Base-by-base conservation (phyloP, 2,329 filamentous ascomycete species). In the Alternaria sp. region DNA sequence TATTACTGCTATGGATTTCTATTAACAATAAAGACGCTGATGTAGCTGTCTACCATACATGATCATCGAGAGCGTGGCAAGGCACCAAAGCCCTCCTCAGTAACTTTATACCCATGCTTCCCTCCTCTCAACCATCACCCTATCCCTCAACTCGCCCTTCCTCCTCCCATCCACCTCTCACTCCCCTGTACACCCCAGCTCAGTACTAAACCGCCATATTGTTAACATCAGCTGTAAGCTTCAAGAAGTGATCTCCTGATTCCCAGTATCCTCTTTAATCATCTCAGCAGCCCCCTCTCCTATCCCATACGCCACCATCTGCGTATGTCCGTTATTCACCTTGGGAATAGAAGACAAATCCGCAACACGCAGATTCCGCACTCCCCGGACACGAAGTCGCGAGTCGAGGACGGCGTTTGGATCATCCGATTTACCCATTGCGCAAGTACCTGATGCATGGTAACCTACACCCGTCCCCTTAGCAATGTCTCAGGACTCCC, bases 391-490 rank as follows among this genome's bases (percentile, higher is more conserved):
- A 1, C 74, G 61, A n/a, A 74, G 70, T 9, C 72, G 65, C 1
- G 64, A 64, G 54, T 80, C 78, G 4, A 80, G 66, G 4, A 80
- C 78, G 0, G 78, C 77, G 28, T 69, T 71, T 0, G 56, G 44
- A 39, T 79, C 70, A 4, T 67, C 66, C 0, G 50, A n/a, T 28
- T 56, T 60, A 5, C 77, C 77, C 85, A 88, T 88, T 69, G 82
- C 83, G 6, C 79, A 80, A 0, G 86, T 88, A 82, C 86, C 69
- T 84, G 85, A 82, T 80, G 87, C 55, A 77, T 83, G 2, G 80
- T 83, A 29, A 71, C 77, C 24, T 82, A 70, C 11, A 45, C 11
- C n/a, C 28, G 14, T 24, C 3, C 40, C 33, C 8, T 45, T 49
- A 50, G 50, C 9, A 11, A 17, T 2, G n/a, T 39, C 11, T 21